These are phyloP conservation scores for Camelina laxa DNA, from an alignment of 345 rosid genomes.

Conservation along the genomic window DNA sequence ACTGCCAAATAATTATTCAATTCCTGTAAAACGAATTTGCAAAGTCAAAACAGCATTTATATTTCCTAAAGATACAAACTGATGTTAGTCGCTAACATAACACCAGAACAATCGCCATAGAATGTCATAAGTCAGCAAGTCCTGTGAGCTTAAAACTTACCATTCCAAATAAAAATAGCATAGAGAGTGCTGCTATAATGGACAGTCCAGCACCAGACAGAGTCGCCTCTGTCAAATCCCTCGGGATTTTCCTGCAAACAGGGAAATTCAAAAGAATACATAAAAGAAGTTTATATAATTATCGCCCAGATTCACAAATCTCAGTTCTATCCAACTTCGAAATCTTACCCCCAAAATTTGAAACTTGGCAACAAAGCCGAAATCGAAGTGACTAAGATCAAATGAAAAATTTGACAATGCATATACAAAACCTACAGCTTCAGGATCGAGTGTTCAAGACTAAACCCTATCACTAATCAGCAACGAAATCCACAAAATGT, in stretches of 20 bases:
- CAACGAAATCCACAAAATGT: background rate
- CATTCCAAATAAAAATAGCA: conserved; percentile 98
- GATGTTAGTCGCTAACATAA: background rate
- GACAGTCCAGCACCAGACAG: conserved; percentile 97
- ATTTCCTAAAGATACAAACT: background rate
- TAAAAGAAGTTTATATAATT: background rate
- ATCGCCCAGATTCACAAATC: conserved; percentile 18
- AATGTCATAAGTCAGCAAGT: conserved; percentile 8
- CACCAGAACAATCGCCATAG: background rate
- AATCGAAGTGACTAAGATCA: conserved; percentile 5
- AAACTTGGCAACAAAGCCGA: background rate
- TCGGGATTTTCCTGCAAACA: conserved; percentile 88
- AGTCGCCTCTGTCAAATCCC: conserved; percentile 99
- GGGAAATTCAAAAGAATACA: conserved; percentile 13
- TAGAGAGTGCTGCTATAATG: conserved; percentile 78
- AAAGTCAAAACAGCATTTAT: conserved; percentile 10
- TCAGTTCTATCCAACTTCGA: background rate
- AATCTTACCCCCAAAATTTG: background rate
- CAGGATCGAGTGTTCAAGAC: conserved; percentile 6
- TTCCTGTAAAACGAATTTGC: conserved; percentile 59
- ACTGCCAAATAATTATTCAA: conserved; percentile 78
- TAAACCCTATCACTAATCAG: conserved; percentile 30
- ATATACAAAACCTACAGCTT: conserved; percentile 22
- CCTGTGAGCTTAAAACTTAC: conserved; percentile 49
- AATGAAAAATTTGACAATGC: conserved; percentile 17